Conservation (phyloP, 768 basidiomycete genomes). For the Suillus ampliporus region DNA sequence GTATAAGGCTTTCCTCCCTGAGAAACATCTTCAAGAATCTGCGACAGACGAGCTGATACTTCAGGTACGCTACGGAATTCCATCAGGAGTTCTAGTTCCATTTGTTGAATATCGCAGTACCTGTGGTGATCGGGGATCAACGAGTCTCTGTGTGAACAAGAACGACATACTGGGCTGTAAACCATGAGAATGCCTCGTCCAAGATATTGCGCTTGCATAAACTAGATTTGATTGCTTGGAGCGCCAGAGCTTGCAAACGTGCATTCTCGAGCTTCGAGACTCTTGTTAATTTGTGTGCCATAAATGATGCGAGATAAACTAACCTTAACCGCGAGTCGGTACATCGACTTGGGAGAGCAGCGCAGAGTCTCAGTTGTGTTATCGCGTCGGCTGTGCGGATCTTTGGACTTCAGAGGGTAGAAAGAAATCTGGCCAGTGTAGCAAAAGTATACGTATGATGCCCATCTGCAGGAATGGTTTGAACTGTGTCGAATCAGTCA, state of each 20-base stretch:
- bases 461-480: conserved; percentile 24
- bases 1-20: neutral
- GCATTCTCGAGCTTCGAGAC: neutral
- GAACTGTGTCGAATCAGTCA: neutral
- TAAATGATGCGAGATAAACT: neutral
- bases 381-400: neutral
- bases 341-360: conserved; percentile 47
- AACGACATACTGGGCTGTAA: conserved; percentile 30
- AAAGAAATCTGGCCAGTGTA: conserved; percentile 37
- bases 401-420: conserved; percentile 27
- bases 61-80: neutral
- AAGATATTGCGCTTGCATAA: conserved; percentile 32
- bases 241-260: conserved; percentile 14
- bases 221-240: conserved; percentile 28
- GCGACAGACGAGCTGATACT: neutral
- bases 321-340: conserved; percentile 37
- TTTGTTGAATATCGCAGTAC: conserved; percentile 21
- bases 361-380: conserved; percentile 1
- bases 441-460: conserved; percentile 34
- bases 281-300: neutral
- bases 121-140: conserved; percentile 11
- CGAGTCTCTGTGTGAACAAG: neutral
- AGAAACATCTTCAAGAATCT: neutral
- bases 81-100: neutral
- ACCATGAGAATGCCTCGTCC: conserved; percentile 36